Evolutionary conservation across 192 early-diverging fungal genomes (phyloP), one percentile per base, ranked within the genome.

Genomic region (Thoreauomyces humboldtii): DNA sequence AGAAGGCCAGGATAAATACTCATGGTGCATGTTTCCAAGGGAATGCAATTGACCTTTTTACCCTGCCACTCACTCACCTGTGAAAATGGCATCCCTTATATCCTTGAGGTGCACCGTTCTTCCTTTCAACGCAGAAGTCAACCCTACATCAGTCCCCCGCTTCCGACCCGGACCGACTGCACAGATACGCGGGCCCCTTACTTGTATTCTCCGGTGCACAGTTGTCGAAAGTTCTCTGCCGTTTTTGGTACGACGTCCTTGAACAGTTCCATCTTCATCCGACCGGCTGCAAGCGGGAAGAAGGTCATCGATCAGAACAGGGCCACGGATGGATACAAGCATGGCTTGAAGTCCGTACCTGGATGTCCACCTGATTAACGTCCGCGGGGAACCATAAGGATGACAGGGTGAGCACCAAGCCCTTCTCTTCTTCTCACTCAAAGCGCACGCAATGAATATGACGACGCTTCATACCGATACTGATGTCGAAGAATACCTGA

Each of bases 181-280:
- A 31, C 52, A 42, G 48, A 31, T 21, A 7, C 34, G 36, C 9
- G 4, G 1, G 9, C 24, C 21, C 15, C 58, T 24, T 32, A 75
- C 74, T 72, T 77, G 79, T 85, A 90, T 81, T 96, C 93, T 43
- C 93, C 93, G 24, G 92, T 94, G 65, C 93, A 96, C 9, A 96
- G 61, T 75, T 96, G 93, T 60, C 91, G 82, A 77, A 98, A 98
- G 88, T 98, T 98, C 73, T 98, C 91, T 33, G 87, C 87, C n/a
- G 94, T 96, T 83, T 88, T 89, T 71, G 96, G 96, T 19, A 89
- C 87, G 33, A 87, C 84, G 63, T 96, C 88, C 42, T 79, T 80
- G 77, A 87, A 88, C 9, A 82, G 72, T 56, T 84, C 81, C 78
- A 83, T 80, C 45, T 83, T 80, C 46, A 83, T 69, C 11, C 81